These are phyloP conservation scores for Candida sp. DNA, from an alignment of 1,139 yeast genomes.

Conservation along the genomic window DNA sequence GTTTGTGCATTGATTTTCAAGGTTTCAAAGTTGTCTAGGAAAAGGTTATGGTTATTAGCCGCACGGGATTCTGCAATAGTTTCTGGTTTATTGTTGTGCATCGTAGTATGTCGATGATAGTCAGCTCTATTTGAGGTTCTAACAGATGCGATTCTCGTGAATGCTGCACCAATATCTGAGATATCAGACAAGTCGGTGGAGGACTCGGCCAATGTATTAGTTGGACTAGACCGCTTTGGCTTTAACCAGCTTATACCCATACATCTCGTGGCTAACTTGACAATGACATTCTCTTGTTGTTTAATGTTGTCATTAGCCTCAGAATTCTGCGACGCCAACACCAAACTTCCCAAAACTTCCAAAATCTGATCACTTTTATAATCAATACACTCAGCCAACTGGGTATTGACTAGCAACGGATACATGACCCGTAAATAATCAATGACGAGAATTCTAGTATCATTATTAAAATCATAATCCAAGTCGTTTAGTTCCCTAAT, in stretches of 20 bases:
- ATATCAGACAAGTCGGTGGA: slow-evolving; percentile 3
- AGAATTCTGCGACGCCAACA: slow-evolving; percentile 21
- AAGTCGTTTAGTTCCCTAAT: slow-evolving; percentile 75
- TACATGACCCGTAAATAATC: slow-evolving; percentile 75
- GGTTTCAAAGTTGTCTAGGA: slow-evolving; percentile 11
- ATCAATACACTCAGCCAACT: slow-evolving; percentile 44
- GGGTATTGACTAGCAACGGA: slow-evolving; percentile 69
- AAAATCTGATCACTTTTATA: slow-evolving; percentile 60
- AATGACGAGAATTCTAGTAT: slow-evolving; percentile 53
- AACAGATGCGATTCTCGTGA: slow-evolving; percentile 34
- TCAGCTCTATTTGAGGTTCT: slow-evolving; percentile 33
- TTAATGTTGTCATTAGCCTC: slow-evolving; percentile 7
- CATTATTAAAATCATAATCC: slow-evolving; percentile 44
- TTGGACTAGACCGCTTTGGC: slow-evolving; percentile 7
- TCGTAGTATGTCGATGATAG: slow-evolving; percentile 33
- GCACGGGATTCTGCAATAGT: slow-evolving; percentile 5
- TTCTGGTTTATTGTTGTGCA: slow-evolving; percentile 18
- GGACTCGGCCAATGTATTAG: slow-evolving; percentile 1
- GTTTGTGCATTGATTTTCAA: slow-evolving; percentile 3
- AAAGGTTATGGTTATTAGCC: slow-evolving; percentile 19
- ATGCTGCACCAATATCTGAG: slow-evolving; percentile 2
- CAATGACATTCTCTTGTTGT: slow-evolving; percentile 39
- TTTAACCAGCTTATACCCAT: slow-evolving; percentile 56
- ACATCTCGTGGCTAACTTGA: slow-evolving; percentile 62
- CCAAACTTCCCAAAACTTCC: slow-evolving; percentile 47